Conservation (phyloP, 2,329 filamentous ascomycete genomes). For the Phialophora chinensis region DNA sequence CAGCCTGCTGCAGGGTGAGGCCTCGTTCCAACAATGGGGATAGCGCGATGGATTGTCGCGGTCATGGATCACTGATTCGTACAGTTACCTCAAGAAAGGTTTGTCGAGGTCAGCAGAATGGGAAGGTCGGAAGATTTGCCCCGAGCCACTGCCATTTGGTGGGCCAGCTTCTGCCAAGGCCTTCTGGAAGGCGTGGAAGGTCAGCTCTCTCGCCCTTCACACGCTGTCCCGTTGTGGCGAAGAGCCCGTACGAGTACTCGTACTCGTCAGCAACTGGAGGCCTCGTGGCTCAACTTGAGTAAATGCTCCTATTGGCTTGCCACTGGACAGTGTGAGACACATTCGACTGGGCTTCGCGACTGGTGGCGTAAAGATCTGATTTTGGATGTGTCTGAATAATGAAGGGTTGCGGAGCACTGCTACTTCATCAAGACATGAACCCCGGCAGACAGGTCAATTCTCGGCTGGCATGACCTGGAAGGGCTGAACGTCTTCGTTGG, state of each 20-base stretch:
- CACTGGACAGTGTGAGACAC: neutral
- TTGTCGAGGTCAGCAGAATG: neutral
- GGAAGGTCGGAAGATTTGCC: slow-evolving; percentile 7
- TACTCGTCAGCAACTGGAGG: neutral
- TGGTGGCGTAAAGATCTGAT: neutral
- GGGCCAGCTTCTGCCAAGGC: neutral
- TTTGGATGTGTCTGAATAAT: neutral
- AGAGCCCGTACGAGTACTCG: neutral
- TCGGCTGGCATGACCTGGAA: neutral
- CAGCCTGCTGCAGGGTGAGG: neutral
- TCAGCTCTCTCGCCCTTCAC: neutral
- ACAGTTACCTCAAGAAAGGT: neutral
- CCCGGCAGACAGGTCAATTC: neutral
- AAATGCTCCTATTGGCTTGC: neutral
- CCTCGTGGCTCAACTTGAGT: neutral
- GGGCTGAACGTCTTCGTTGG: neutral
- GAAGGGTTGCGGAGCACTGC: neutral
- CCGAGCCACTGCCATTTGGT: neutral
- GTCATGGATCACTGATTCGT: neutral
- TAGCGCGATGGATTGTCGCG: neutral
- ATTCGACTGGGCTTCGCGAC: neutral
- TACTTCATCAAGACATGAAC: neutral
- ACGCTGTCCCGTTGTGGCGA: neutral
- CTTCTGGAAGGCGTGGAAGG: slow-evolving; percentile 17
- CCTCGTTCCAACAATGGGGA: neutral